These are phyloP conservation scores for Phytophthora hybrid DNA, from an alignment of 352 stramenopile genomes.

Conservation along the genomic window DNA sequence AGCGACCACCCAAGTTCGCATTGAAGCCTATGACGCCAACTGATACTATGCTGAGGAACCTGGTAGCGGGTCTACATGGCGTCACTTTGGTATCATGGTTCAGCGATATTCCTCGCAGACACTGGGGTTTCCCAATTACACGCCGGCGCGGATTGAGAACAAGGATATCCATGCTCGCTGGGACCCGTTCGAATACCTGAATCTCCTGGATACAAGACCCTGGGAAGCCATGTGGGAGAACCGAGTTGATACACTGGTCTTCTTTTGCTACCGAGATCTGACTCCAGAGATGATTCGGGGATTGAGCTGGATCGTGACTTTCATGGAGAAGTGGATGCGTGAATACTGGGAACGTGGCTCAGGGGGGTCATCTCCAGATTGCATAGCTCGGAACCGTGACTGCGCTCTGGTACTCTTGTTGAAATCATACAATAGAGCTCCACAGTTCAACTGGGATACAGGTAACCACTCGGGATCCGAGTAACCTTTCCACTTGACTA, in stretches of 20 bases:
- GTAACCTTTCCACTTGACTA: too few relatives aligned
- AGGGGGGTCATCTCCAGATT: background rate
- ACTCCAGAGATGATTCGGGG: too few relatives aligned
- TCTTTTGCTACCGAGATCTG: background rate
- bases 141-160: background rate
- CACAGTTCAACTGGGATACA: too few relatives aligned
- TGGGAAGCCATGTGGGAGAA: background rate
- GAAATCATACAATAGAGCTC: too few relatives aligned
- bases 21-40: too few relatives aligned
- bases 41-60: too few relatives aligned
- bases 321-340: background rate
- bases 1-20: too few relatives aligned
- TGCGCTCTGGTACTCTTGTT: too few relatives aligned
- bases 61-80: too few relatives aligned
- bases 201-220: background rate
- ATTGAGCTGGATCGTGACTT: background rate
- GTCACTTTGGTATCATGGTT: background rate
- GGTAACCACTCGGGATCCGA: too few relatives aligned
- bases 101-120: background rate
- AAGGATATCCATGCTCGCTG: background rate
- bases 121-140: background rate
- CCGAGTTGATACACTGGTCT: background rate
- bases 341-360: conserved; percentile 2
- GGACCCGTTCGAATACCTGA: background rate
- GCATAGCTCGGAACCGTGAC: background rate